These are phyloP conservation scores for Collybia sp. DNA, from an alignment of 768 basidiomycete genomes.

Conservation along the genomic window DNA sequence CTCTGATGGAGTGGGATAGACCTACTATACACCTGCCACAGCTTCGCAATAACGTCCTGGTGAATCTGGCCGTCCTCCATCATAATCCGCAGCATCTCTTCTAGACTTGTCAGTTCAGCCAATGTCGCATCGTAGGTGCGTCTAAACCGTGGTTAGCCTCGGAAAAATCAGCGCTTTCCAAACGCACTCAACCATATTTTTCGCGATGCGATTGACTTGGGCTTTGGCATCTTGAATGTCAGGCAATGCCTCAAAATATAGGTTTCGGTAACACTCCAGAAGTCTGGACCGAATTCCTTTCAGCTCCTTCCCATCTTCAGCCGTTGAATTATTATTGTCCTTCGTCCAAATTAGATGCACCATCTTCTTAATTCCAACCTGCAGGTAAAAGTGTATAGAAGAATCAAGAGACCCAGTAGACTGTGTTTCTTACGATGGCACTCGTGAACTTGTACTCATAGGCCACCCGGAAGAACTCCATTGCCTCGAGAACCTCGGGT, in stretches of 20 bases:
- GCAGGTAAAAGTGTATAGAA: not conserved
- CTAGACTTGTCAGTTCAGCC: slow-evolving; percentile 92
- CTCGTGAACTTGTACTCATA: slow-evolving; percentile 77
- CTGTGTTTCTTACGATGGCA: slow-evolving; percentile 58
- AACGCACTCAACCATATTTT: slow-evolving; percentile 93
- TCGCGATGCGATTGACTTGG: slow-evolving; percentile 88
- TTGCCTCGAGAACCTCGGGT: slow-evolving; percentile 76
- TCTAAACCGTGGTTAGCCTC: slow-evolving; percentile 32
- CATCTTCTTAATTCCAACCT: slow-evolving; percentile 94
- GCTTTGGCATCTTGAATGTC: slow-evolving; percentile 69
- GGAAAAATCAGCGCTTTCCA: not conserved
- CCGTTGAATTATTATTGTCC: slow-evolving; percentile 78
- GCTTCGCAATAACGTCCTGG: slow-evolving; percentile 78
- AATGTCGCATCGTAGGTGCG: slow-evolving; percentile 88
- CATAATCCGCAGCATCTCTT: slow-evolving; percentile 96
- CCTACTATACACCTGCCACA: slow-evolving; percentile 97
- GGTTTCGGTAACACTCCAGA: slow-evolving; percentile 79
- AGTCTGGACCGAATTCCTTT: slow-evolving; percentile 86
- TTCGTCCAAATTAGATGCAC: slow-evolving; percentile 96
- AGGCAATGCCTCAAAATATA: slow-evolving; percentile 85
- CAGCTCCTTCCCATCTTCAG: slow-evolving; percentile 60
- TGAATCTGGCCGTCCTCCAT: slow-evolving; percentile 87
- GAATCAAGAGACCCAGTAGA: not conserved
- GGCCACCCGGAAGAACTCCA: slow-evolving; percentile 85
- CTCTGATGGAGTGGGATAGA: slow-evolving; percentile 1